Percentiles rank a stretch among this genome's conserved stretches.
These are phyloP conservation scores for Ciborinia camelliae DNA, from an alignment of 2,329 filamentous ascomycete species.

Conservation along the genomic window DNA sequence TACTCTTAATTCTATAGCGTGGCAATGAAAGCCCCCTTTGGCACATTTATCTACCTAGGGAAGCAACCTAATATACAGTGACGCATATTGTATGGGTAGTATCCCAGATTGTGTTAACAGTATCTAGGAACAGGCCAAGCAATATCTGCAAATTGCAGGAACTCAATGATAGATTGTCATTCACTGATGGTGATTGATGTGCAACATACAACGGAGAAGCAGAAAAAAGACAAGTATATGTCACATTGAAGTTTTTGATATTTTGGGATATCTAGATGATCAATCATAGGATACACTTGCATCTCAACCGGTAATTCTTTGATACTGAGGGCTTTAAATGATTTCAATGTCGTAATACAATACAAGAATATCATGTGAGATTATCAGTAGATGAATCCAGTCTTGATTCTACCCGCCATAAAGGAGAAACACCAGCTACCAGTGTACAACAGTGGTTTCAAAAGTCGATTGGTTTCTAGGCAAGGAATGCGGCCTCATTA, in stretches of 20 bases:
- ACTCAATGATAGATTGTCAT: neutral
- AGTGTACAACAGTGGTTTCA: too few species aligned
- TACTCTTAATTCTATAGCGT: too few species aligned
- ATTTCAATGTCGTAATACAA: neutral
- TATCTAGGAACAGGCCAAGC: neutral
- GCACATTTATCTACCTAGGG: neutral
- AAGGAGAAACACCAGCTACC: too few species aligned
- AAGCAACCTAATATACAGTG: neutral
- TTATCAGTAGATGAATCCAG: fast-evolving
- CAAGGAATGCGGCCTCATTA: too few species aligned
- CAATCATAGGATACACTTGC: neutral
- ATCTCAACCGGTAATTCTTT: neutral
- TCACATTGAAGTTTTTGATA: too few species aligned
- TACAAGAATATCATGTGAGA: neutral
- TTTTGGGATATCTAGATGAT: neutral
- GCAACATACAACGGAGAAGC: neutral
- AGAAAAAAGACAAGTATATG: neutral
- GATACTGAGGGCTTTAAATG: neutral
- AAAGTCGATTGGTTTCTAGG: too few species aligned
- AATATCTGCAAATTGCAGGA: neutral
- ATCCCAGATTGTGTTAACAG: too few species aligned
- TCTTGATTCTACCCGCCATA: neutral
- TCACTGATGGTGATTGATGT: neutral
- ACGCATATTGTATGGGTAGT: neutral
- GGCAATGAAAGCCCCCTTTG: too few species aligned